These are phyloP conservation scores for Diatrype stigma DNA, from an alignment of 2,329 filamentous ascomycete species.

Conservation along the genomic window DNA sequence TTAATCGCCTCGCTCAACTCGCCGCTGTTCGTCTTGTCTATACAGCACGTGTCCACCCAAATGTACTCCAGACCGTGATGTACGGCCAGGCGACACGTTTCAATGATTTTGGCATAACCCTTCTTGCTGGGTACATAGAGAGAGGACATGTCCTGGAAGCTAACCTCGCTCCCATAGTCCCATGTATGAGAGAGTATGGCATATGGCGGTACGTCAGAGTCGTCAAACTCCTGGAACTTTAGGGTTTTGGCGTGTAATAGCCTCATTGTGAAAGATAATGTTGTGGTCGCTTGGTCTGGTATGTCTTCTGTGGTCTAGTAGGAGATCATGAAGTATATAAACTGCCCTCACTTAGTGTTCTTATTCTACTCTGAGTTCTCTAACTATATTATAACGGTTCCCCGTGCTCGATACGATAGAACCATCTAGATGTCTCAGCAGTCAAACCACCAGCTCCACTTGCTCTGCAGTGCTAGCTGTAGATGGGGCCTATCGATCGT, in stretches of 20 bases:
- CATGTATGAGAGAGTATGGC: conserved; percentile 1
- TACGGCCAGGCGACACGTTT: neutral
- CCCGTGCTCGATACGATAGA: no score
- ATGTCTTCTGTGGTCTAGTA: no score
- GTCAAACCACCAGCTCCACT: no score
- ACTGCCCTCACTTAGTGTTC: no score
- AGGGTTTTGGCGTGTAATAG: neutral
- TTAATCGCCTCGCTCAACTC: neutral
- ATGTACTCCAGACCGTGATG: neutral
- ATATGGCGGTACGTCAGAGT: neutral
- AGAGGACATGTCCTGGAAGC: neutral
- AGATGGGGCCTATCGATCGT: no score
- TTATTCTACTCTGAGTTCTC: no score
- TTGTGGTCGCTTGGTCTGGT: no score
- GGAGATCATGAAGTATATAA: no score
- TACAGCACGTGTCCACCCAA: neutral
- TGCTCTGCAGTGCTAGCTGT: no score
- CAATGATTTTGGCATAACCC: neutral
- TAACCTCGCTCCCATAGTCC: neutral
- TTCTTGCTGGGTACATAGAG: neutral
- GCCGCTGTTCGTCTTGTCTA: neutral
- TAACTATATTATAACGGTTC: no score
- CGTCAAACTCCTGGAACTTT: neutral
- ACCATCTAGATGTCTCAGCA: no score
- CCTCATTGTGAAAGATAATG: neutral